These are phyloP conservation scores for Sicyos edulis DNA, from an alignment of 306 rosid genomes.

Conservation along the genomic window DNA sequence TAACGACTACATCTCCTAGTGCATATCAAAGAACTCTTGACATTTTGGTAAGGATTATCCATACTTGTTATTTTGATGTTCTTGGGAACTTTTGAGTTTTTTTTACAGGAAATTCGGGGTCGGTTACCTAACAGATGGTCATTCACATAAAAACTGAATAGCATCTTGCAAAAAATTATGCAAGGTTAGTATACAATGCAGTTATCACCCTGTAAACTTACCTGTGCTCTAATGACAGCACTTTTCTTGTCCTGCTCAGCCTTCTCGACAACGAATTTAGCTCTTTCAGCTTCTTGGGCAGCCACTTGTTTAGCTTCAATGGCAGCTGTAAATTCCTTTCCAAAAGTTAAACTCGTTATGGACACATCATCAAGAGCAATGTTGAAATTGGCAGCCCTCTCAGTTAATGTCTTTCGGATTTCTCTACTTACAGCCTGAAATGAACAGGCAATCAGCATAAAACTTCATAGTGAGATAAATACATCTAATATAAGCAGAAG, in stretches of 20 bases:
- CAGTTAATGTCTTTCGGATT: constrained; percentile 62
- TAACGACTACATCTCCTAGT: too few species aligned
- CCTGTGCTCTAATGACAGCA: constrained; percentile 81
- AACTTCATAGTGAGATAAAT: neutral
- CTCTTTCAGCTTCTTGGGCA: constrained; percentile 95
- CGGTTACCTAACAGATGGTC: too few species aligned
- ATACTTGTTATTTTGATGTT: too few species aligned
- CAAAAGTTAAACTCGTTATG: constrained; percentile 63
- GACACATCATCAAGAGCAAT: constrained; percentile 90
- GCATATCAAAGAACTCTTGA: too few species aligned
- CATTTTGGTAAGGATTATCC: too few species aligned
- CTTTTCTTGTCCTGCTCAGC: constrained; percentile 87
- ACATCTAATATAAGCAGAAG: neutral
- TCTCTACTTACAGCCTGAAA: constrained; percentile 75
- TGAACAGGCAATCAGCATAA: constrained; percentile 6
- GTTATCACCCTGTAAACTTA: constrained; percentile 22
- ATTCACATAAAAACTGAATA: neutral
- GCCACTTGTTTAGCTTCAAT: constrained; percentile 96
- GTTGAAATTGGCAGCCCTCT: constrained; percentile 71
- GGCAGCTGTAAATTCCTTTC: constrained; percentile 73
- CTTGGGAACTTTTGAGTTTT: too few species aligned
- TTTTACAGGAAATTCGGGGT: too few species aligned
- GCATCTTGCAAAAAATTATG: neutral
- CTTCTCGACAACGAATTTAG: constrained; percentile 79
- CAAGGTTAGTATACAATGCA: neutral